Base-by-base conservation (phyloP, 2,329 filamentous ascomycete species). In the Dactylellina haptotyla region DNA sequence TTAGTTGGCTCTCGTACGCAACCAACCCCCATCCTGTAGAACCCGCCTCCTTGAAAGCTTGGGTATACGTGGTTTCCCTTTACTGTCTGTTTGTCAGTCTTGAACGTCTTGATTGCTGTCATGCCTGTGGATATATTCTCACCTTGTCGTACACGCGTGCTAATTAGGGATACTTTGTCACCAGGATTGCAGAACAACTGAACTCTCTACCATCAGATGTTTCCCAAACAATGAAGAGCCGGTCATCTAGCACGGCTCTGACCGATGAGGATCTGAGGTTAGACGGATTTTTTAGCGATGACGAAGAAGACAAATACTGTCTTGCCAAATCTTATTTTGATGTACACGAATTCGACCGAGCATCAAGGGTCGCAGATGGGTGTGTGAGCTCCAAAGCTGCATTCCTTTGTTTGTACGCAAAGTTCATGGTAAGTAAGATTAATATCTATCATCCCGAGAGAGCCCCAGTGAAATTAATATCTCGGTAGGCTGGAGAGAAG, bases 291-390 rank as follows among this genome's bases (percentile, higher is more conserved):
- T 53, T 59, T 3, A 66, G 37, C 18, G 69, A 73, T 5, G 69
- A 73, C n/a, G 69, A 73, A n/a, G 69, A 73, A 62, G 69, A 73
- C 61, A 73, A 73, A 78, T 98, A 94, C 79, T 86, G 98, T 1
- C 85, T 98, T 18, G 94, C 95, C 59, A 97, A 97, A 80, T 90
- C 94, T 0, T 90, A 96, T 77, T 98, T 98, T 80, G 94, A 98
- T 81, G 97, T 93, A 78, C 90, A 92, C 77, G 95, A 99, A 80
- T 98, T 90, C 78, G 94, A 98, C 79, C 91, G 95, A 75, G 97
- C 94, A 80, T 91, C 94, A 28, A 90, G 92, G 57, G 90, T 96
- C n/a, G 72, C 77, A 8, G 70, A 76, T 18, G 73, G 74, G 5
- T 78, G 77, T 61, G 66, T 62, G 10, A 77, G 76, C 8, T 61